Evolutionary conservation across 1,284 basidiomycete genomes (phyloP), one percentile per base, ranked within the genome.

Genomic region (Marasmius oreades): DNA sequence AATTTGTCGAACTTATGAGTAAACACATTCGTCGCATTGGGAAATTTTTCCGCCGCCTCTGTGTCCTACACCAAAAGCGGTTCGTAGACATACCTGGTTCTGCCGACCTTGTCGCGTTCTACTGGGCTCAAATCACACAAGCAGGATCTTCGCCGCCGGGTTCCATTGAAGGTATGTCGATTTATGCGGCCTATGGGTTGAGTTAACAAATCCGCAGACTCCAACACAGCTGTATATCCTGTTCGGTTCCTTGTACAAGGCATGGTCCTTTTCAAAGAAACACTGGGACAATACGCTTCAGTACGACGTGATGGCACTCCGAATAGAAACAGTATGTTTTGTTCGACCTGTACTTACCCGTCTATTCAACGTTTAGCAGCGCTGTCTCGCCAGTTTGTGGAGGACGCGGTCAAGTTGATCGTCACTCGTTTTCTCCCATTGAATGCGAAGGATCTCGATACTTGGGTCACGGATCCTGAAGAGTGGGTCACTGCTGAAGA

Each of bases 401-500:
- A 89, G 60, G 83, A 86, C 50, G 90, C 92, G 0, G 88, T 94
- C 28, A 80, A 81, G 59, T 73, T 93, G 14, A 79, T 96, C 5
- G 80, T 95, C 23, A 88, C 88, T 34, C 82, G 88, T 23, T 90
- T 94, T 64, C 86, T 96, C 66, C 91, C 91, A 3, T 76, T 95
- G 33, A 90, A 88, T 55, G 79, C 88, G 1, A 72, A 78, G 4
- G 93, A 95, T 68, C 77, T 95, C 4, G 84, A 92, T 61, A 79
- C 76, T 2, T 91, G 93, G 86, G 80, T 88, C 72, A 78, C 80
- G 24, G 91, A 94, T 69, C 92, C 93, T 0, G 93, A 96, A 72
- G 91, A 94, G 65, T 96, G 93, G 92, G 81, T 93, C 4, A 88
- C 92, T 58, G 69, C 82, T 1, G 92, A 95, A 70, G 89, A 91